A percentile compares a stretch with the other conserved stretches of the same genome.
Evolutionary conservation across 2,329 filamentous ascomycete species (phyloP).

Genomic region (Aspergillus sp.): DNA sequence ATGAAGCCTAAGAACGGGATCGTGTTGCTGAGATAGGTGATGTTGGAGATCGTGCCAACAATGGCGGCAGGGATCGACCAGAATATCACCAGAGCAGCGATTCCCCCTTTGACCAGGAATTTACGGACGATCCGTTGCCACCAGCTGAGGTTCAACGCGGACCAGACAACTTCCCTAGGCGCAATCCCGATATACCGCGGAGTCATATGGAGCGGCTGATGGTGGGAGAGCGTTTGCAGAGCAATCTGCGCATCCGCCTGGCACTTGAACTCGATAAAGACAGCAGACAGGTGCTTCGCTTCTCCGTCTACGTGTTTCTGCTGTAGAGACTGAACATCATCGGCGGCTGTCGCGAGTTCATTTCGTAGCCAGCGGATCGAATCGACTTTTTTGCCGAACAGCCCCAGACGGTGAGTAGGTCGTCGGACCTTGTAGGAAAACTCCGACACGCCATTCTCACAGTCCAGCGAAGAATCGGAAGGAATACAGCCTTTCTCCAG

Average conservation of each 20-base stretch:
- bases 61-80: slow-evolving; percentile 69
- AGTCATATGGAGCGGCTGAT: slow-evolving; percentile 76
- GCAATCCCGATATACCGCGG: slow-evolving; percentile 77
- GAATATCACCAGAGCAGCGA: slow-evolving; percentile 73
- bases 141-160: slow-evolving; percentile 69
- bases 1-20: slow-evolving; percentile 64
- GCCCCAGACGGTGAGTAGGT: slow-evolving; percentile 61
- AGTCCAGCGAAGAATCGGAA: slow-evolving; percentile 18
- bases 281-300: slow-evolving; percentile 58
- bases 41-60: slow-evolving; percentile 80
- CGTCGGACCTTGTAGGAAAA: slow-evolving; percentile 43
- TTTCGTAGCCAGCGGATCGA: slow-evolving; percentile 77
- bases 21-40: slow-evolving; percentile 52
- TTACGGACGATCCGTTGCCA: slow-evolving; percentile 69
- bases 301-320: slow-evolving; percentile 54
- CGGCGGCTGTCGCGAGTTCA: slow-evolving; percentile 62
- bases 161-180: slow-evolving; percentile 84
- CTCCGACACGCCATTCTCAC: slow-evolving; percentile 18
- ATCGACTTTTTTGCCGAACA: slow-evolving; percentile 77
- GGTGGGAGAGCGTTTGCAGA: slow-evolving; percentile 73
- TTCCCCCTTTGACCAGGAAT: slow-evolving; percentile 58
- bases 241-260: slow-evolving; percentile 79
- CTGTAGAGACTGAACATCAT: slow-evolving; percentile 59
- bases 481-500: slow-evolving; percentile 25
- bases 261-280: slow-evolving; percentile 80